Evolutionary conservation across 2,329 filamentous ascomycete species (phyloP).

Genomic region (Chaetomium strumarium): DNA sequence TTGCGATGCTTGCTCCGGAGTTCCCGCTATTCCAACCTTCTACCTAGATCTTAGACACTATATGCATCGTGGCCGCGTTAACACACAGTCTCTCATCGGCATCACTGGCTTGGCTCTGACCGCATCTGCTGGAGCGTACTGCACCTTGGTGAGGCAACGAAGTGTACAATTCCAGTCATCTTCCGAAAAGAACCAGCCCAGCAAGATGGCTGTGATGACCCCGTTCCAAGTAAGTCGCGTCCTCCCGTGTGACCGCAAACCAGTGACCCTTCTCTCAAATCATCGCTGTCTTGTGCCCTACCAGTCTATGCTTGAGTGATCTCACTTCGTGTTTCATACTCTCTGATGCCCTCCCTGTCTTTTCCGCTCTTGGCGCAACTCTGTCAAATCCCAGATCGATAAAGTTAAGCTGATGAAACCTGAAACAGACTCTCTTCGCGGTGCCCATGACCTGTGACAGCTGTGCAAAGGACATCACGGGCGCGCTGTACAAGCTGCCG

Average conservation of each 20-base stretch:
- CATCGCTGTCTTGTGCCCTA: not conserved
- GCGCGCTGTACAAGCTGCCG: conserved; percentile 66
- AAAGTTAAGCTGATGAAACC: conserved; percentile 20
- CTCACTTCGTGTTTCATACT: conserved; percentile 12
- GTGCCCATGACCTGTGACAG: conserved; percentile 88
- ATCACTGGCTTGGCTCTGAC: conserved; percentile 21
- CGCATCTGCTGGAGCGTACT: conserved; percentile 23
- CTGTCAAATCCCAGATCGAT: not conserved
- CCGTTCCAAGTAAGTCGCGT: conserved; percentile 44
- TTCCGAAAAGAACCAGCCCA: conserved; percentile 10
- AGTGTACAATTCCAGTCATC: conserved; percentile 9
- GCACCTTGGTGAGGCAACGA: conserved; percentile 16
- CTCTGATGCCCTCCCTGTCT: not conserved
- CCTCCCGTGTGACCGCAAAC: no score
- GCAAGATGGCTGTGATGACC: conserved; percentile 40
- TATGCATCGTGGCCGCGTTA: conserved; percentile 15
- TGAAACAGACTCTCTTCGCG: conserved; percentile 77
- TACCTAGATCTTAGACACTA: conserved; percentile 1
- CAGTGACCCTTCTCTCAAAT: no score
- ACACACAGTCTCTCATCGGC: conserved; percentile 17
- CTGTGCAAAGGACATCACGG: conserved; percentile 82
- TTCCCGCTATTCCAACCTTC: not conserved
- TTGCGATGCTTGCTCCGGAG: not conserved
- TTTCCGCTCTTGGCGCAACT: not conserved
- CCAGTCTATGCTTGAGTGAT: not conserved